Evolutionary conservation across 2,329 filamentous ascomycete genomes (phyloP), one percentile per base, ranked within the genome.

Genomic region (Fusarium miscanthi): DNA sequence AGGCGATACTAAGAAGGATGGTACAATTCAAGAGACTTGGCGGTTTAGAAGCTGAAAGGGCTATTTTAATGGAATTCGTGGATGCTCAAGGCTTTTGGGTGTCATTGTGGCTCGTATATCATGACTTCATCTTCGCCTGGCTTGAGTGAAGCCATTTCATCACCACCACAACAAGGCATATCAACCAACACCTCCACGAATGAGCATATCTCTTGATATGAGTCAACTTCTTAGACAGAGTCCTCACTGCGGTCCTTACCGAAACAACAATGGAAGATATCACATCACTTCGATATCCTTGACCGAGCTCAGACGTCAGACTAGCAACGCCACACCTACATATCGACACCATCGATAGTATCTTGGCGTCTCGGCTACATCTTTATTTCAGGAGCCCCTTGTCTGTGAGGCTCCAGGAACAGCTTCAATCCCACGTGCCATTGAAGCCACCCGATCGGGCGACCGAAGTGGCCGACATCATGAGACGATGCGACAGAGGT

Each of bases 391-490:
- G 42, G 9, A 31, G 2, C 14, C 38, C 62, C 27, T 35, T 54
- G 57, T 46, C 53, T 51, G 23, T 51, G 33, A 23, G 30, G 42
- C 63, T 56, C 62, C 56, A 63, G 40, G 48, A 33, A 54, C 60
- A 40, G 37, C 16, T 45, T 25, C 33, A 41, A 54, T 69, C 66
- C 68, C 74, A 76, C 74, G 74, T 76, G 73, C 23, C 35, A 35
- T 51, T 23, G 31, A 42, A 63, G 51, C 43, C 65, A 45, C 74
- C 72, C 54, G 63, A 76, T 76, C 62, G 51, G 58, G 72, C 62
- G 69, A 76, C 74, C 74, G 74, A 76, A 66, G 40, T 46, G 35
- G 48, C 70, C 52, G 48, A 35, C 45, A 13, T 43, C 14, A 58
- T 69, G 63, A 45, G 37, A 49, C 52, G 43, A 58, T 54, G 21